A percentile compares a stretch with the other conserved stretches of the same genome.
These are phyloP conservation scores for Triticum turgidum DNA, from an alignment of 176 grass and related monocot species.

Conservation along the genomic window DNA sequence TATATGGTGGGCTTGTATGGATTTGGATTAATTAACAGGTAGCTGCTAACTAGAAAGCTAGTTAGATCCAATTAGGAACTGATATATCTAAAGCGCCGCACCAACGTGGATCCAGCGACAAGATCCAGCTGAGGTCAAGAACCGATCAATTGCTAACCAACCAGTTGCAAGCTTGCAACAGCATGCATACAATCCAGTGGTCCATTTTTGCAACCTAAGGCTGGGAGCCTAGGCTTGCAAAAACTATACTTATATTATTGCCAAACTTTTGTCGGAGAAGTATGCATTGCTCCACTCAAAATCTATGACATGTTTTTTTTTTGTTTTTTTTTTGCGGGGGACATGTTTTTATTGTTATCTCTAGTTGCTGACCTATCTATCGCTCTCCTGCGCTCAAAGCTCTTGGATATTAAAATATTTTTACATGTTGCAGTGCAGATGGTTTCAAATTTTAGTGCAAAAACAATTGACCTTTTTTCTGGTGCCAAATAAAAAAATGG, in stretches of 20 bases:
- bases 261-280: background rate
- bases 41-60: constrained; percentile 10
- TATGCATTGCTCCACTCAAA: background rate
- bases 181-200: constrained; percentile 10
- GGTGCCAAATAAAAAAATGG: background rate
- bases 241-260: background rate
- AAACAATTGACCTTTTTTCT: background rate
- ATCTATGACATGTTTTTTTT: background rate
- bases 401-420: background rate
- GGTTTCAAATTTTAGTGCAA: background rate
- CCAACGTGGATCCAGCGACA: constrained; percentile 9
- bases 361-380: background rate
- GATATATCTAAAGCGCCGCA: constrained; percentile 30
- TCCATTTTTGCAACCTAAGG: background rate
- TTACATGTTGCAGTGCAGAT: background rate
- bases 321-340: background rate
- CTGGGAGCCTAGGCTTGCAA: background rate
- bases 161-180: constrained; percentile 27
- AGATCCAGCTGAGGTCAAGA: constrained; percentile 20
- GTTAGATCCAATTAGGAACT: constrained; percentile 24
- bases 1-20: constrained; percentile 5
- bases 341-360: background rate
- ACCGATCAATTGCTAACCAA: constrained; percentile 8
- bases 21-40: constrained; percentile 21
- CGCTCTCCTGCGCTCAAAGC: background rate